Evolutionary conservation across 139 green algal genomes (phyloP).

Genomic region (Mychonastes homosphaera): DNA sequence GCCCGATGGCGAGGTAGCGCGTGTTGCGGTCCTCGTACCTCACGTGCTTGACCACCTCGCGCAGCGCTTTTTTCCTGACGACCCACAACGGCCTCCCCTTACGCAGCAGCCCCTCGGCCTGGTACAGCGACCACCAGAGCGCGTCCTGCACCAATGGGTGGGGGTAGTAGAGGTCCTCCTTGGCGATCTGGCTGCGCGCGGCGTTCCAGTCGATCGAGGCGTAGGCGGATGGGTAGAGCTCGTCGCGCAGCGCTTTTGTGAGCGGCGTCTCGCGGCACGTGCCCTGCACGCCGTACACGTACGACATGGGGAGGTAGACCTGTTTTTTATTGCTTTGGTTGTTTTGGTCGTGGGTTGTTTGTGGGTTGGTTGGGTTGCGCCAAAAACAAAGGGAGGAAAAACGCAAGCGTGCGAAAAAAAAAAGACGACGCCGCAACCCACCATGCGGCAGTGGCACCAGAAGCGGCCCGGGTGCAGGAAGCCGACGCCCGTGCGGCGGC

Average conservation of each 20-base stretch:
- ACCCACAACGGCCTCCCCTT: slow-evolving; percentile 40
- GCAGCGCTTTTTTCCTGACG: slow-evolving; percentile 64
- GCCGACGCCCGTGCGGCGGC: slow-evolving; percentile 62
- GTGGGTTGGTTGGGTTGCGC: no score
- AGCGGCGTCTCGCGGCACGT: slow-evolving; percentile 46
- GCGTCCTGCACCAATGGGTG: slow-evolving; percentile 86
- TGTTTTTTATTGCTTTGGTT: no score
- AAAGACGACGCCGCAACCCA: slow-evolving; percentile 6
- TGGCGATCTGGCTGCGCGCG: slow-evolving; percentile 67
- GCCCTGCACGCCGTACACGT: slow-evolving; percentile 79
- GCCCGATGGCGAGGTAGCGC: slow-evolving; percentile 92
- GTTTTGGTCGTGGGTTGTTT: no score
- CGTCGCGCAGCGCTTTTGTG: slow-evolving; percentile 36
- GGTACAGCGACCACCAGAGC: slow-evolving; percentile 83
- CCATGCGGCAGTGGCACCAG: slow-evolving; percentile 92
- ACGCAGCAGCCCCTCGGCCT: slow-evolving; percentile 61
- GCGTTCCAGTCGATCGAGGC: slow-evolving; percentile 86
- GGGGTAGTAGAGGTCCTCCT: slow-evolving; percentile 98
- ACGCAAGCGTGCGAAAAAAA: neutral
- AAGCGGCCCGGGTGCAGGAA: slow-evolving; percentile 81
- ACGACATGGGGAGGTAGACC: slow-evolving; percentile 99
- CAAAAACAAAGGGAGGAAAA: neutral
- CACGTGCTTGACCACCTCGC: slow-evolving; percentile 81
- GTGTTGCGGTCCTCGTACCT: slow-evolving; percentile 99
- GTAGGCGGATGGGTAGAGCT: slow-evolving; percentile 83